These are phyloP conservation scores for Moricandia moricandioides DNA, from an alignment of 345 rosid species.

Conservation along the genomic window DNA sequence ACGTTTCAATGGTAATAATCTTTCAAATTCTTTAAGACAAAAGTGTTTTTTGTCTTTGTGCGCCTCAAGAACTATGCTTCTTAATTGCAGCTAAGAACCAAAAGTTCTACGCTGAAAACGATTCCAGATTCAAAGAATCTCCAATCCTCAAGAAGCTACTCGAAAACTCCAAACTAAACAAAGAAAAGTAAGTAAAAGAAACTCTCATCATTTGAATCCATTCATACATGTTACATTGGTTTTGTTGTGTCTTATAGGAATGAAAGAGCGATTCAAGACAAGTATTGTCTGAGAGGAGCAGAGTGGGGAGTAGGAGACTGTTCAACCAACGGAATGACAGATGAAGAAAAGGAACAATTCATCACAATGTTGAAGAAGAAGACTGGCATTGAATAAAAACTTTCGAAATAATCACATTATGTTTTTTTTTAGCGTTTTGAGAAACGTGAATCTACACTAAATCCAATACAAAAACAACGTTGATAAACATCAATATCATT, in stretches of 20 bases:
- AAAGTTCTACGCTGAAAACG: conserved; percentile 80
- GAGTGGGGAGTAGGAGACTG: conserved; percentile 99
- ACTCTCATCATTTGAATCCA: neutral
- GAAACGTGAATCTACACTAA: conserved; percentile 22
- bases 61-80: neutral
- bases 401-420: neutral
- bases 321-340: conserved; percentile 75
- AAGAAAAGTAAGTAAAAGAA: conserved; percentile 56
- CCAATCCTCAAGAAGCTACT: conserved; percentile 82
- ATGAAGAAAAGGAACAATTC: conserved; percentile 71
- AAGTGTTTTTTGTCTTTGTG: neutral
- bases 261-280: conserved; percentile 58
- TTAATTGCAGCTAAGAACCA: conserved; percentile 75
- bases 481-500: neutral
- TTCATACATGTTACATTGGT: neutral
- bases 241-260: conserved; percentile 46
- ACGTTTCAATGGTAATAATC: conserved; percentile 60
- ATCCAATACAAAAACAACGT: neutral
- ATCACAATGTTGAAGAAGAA: conserved; percentile 73
- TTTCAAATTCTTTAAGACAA: neutral
- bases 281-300: conserved; percentile 87
- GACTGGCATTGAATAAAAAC: conserved; percentile 41
- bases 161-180: conserved; percentile 69
- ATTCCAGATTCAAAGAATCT: conserved; percentile 75
- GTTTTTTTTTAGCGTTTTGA: neutral